phyloP scores from a whole-genome alignment of 805 yeast species.

The Brettanomyces naardenensis region DNA sequence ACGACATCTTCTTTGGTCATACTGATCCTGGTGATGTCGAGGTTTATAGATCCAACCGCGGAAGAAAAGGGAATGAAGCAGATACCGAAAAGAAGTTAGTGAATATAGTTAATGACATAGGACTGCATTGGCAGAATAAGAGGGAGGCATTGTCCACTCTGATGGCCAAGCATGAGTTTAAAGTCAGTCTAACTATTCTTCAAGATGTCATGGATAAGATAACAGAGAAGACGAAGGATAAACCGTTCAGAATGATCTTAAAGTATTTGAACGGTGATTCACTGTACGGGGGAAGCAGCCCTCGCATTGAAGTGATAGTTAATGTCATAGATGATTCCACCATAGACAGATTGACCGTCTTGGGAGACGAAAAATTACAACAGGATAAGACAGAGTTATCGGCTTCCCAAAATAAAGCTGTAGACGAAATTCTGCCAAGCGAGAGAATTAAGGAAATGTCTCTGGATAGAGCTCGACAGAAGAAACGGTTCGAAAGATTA shows the following conservation, averaged over 20 bases:
- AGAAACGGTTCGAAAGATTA: conserved; percentile 9
- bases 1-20: conserved; percentile 48
- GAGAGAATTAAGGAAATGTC: conserved; percentile 17
- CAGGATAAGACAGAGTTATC: conserved; percentile 3
- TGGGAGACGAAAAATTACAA: conserved; percentile 16
- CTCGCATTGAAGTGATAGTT: conserved; percentile 9
- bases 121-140: conserved; percentile 23
- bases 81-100: conserved; percentile 7
- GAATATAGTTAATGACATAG: conserved; percentile 18
- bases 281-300: not conserved
- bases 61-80: not conserved
- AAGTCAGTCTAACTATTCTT: conserved; percentile 47
- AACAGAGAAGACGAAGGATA: conserved; percentile 21
- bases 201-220: conserved; percentile 35
- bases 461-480: conserved; percentile 8
- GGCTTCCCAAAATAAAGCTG: conserved; percentile 6
- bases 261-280: conserved; percentile 8
- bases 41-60: conserved; percentile 1
- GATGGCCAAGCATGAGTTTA: conserved; percentile 66
- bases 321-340: conserved; percentile 13
- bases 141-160: conserved; percentile 32
- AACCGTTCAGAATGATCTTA: conserved; percentile 30
- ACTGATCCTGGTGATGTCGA: conserved; percentile 4
- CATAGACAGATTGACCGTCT: conserved; percentile 14
- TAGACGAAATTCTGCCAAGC: conserved; percentile 12